These are phyloP conservation scores for Calophaca sinica DNA, from an alignment of 306 rosid genomes.

Conservation along the genomic window DNA sequence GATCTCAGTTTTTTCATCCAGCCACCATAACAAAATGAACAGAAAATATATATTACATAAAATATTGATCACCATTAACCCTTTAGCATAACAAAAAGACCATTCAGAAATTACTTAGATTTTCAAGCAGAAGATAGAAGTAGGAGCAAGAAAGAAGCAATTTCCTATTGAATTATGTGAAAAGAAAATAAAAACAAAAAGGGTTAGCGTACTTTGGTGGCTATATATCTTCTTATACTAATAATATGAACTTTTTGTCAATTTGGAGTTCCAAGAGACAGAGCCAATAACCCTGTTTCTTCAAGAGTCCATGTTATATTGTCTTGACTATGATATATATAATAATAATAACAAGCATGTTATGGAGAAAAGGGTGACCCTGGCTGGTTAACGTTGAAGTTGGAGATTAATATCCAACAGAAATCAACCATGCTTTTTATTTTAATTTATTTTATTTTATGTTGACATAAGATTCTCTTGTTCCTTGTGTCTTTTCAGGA, in stretches of 20 bases:
- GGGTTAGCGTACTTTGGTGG: constrained; percentile 48
- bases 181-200: constrained; percentile 15
- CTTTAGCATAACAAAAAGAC: constrained; percentile 40
- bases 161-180: constrained; percentile 30
- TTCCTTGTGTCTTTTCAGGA: constrained; percentile 18
- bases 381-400: constrained; percentile 10
- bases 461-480: constrained; percentile 46
- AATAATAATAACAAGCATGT: constrained; percentile 34
- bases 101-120: constrained; percentile 25
- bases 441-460: background rate
- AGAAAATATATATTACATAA: background rate
- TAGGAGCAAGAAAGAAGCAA: constrained; percentile 37
- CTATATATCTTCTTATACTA: constrained; percentile 12
- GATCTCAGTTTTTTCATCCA: constrained; percentile 44
- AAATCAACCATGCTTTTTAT: constrained; percentile 24
- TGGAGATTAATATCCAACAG: constrained; percentile 43
- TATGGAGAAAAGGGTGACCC: constrained; percentile 19
- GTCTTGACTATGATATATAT: constrained; percentile 1
- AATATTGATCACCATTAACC: constrained; percentile 31
- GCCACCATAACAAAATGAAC: constrained; percentile 20
- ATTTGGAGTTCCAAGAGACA: constrained; percentile 45
- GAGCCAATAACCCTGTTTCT: constrained; percentile 21
- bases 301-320: constrained; percentile 40
- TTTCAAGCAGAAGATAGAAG: constrained; percentile 37
- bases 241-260: constrained; percentile 21